Conservation (phyloP, 768 basidiomycete species). For the Dioszegia crocea region DNA sequence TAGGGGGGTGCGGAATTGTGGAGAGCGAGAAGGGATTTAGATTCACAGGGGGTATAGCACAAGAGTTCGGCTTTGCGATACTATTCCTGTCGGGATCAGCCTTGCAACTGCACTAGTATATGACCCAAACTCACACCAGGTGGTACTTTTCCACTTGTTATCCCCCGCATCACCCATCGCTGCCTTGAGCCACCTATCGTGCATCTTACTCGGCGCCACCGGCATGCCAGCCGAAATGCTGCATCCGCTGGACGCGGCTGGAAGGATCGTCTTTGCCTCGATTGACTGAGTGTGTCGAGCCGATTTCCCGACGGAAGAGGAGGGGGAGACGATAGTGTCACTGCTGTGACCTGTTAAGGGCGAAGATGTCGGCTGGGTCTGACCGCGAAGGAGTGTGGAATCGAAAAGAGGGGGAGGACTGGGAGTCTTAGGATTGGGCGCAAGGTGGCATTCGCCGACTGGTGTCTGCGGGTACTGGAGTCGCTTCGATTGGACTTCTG, state of each 20-base stretch:
- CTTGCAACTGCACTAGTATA: too few relatives aligned
- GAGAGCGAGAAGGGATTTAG: too few relatives aligned
- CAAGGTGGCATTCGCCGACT: too few relatives aligned
- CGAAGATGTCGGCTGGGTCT: neutral
- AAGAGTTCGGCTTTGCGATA: too few relatives aligned
- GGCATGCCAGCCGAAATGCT: neutral
- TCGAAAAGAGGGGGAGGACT: neutral
- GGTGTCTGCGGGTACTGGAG: too few relatives aligned
- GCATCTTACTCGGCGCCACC: neutral
- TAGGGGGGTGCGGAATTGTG: too few relatives aligned
- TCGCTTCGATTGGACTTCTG: neutral
- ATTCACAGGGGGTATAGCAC: too few relatives aligned
- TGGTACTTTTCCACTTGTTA: neutral
- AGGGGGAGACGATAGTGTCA: neutral
- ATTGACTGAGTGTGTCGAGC: neutral
- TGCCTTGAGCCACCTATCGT: constrained; percentile 1
- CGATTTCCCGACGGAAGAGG: neutral
- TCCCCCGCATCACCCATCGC: neutral
- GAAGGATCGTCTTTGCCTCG: too few relatives aligned
- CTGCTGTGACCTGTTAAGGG: neutral
- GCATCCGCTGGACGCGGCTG: neutral
- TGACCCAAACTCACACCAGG: constrained; percentile 13
- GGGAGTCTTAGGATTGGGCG: neutral
- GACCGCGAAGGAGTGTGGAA: neutral
- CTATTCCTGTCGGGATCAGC: too few relatives aligned